These are phyloP conservation scores for Brettanomyces bruxellensis DNA, from an alignment of 805 yeast genomes.

Conservation along the genomic window DNA sequence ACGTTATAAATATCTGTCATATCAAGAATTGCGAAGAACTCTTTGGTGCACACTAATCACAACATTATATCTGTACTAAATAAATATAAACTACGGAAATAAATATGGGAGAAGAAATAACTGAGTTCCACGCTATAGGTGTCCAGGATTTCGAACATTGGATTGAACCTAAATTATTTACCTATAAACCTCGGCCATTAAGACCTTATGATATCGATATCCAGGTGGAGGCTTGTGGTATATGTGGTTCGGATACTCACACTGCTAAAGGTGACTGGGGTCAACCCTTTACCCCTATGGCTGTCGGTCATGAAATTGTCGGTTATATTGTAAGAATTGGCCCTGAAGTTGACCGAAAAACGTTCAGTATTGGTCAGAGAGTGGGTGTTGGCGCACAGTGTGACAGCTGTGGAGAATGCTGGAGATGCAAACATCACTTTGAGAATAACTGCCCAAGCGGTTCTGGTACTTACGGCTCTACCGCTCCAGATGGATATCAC, in stretches of 20 bases:
- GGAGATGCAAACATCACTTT: conserved; percentile 27
- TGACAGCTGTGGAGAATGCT: conserved; percentile 30
- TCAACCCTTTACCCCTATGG: conserved; percentile 8
- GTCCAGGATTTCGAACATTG: conserved; percentile 8
- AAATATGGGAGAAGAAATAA: not conserved
- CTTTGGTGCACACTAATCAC: too few relatives aligned
- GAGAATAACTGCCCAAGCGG: conserved; percentile 40
- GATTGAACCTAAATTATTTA: conserved; percentile 10
- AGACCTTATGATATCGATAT: conserved; percentile 28
- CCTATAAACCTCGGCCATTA: conserved; percentile 10
- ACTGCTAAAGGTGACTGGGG: conserved; percentile 26
- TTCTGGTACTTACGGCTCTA: conserved; percentile 43
- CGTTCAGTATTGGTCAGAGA: conserved; percentile 36
- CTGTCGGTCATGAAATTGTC: conserved; percentile 41
- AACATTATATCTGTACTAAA: too few relatives aligned
- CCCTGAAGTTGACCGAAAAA: conserved; percentile 19
- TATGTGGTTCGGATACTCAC: conserved; percentile 45
- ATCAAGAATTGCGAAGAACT: too few relatives aligned
- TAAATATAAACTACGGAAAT: not conserved
- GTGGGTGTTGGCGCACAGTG: conserved; percentile 44
- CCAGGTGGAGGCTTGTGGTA: conserved; percentile 37
- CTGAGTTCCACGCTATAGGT: conserved; percentile 11
- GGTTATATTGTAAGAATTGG: conserved; percentile 35
- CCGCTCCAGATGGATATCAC: conserved; percentile 34
- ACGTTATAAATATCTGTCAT: too few relatives aligned